Evolutionary conservation across 441 rosid genomes (phyloP).

Genomic region (Jatropha podagrica): DNA sequence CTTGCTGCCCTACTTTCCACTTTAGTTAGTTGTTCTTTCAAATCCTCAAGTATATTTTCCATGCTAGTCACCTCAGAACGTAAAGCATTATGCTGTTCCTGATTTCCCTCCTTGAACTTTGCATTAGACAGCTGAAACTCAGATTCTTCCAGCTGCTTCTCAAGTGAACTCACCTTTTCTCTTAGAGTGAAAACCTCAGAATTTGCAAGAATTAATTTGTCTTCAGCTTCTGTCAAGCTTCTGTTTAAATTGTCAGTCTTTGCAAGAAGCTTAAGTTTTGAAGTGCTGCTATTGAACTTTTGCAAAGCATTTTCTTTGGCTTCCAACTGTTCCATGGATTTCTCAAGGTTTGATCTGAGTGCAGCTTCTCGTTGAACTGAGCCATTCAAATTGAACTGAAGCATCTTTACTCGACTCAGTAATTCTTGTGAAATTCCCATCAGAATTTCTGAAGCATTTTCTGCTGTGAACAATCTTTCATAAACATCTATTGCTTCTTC

Average conservation of each 20-base stretch:
- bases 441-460: conserved; percentile 64
- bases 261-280: conserved; percentile 39
- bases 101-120: conserved; percentile 31
- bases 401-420: conserved; percentile 56
- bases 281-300: conserved; percentile 49
- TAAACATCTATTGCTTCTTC: conserved; percentile 59
- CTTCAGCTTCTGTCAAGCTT: conserved; percentile 60
- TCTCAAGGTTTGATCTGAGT: conserved; percentile 52
- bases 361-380: conserved; percentile 55
- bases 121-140: conserved; percentile 35
- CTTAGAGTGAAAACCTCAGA: conserved; percentile 52
- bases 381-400: conserved; percentile 67
- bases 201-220: conserved; percentile 45
- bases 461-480: conserved; percentile 64
- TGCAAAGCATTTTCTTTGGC: conserved; percentile 50
- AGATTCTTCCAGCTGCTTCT: conserved; percentile 56
- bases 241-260: conserved; percentile 53
- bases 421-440: conserved; percentile 71
- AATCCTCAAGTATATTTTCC: conserved; percentile 38
- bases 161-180: conserved; percentile 52
- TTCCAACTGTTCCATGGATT: conserved; percentile 46
- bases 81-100: conserved; percentile 23
- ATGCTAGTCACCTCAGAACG: conserved; percentile 22
- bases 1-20: conserved; percentile 50
- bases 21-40: conserved; percentile 41